phyloP scores from a whole-genome alignment of 345 rosid species.

The Erysimum cheiranthoides region DNA sequence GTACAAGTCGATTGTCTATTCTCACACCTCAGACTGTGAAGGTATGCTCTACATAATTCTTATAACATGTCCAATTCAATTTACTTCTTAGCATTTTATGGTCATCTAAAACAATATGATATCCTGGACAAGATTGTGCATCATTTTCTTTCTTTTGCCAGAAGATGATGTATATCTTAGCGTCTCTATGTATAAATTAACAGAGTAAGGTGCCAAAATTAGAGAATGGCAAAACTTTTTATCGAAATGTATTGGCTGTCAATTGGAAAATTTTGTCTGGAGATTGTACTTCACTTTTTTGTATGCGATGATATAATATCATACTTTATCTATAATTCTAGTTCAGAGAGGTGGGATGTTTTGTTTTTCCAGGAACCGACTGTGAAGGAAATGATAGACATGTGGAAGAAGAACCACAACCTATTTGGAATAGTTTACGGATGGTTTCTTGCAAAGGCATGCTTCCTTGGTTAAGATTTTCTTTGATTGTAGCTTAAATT shows the following conservation, averaged over 20 bases:
- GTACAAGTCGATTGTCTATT: slow-evolving; percentile 77
- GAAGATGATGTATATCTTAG: neutral
- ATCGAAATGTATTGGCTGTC: no score
- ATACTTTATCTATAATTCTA: neutral
- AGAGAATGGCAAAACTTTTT: neutral
- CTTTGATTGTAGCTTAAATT: slow-evolving; percentile 14
- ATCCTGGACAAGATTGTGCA: neutral
- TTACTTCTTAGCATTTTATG: neutral
- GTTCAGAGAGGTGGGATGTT: neutral
- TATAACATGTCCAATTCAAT: neutral
- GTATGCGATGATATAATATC: neutral
- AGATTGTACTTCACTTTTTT: no score
- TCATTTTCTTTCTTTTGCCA: slow-evolving; percentile 16
- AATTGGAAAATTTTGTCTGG: no score
- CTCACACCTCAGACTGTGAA: slow-evolving; percentile 75
- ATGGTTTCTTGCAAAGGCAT: slow-evolving; percentile 90
- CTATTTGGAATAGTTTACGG: slow-evolving; percentile 80
- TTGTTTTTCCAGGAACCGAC: slow-evolving; percentile 68
- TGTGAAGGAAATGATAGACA: slow-evolving; percentile 76
- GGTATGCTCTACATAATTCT: slow-evolving; percentile 51
- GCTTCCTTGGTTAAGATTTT: slow-evolving; percentile 27
- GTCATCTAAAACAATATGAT: neutral
- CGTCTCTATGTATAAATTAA: neutral
- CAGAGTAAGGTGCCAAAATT: neutral
- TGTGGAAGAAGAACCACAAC: slow-evolving; percentile 85